phyloP scores from a whole-genome alignment of 2,329 filamentous ascomycete genomes.

The Daldinia eschscholtzii region DNA sequence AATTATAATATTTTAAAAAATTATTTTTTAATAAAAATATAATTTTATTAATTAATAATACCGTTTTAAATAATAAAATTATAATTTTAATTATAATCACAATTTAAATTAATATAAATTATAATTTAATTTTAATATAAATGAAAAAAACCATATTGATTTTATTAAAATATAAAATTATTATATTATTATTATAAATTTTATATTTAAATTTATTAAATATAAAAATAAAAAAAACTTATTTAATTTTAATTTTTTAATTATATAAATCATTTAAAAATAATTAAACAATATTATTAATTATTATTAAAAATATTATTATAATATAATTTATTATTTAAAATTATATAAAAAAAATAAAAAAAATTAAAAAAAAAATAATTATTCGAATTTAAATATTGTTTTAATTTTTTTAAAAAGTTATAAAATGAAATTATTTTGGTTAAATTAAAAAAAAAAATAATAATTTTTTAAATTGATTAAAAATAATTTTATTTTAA shows the following conservation, averaged over 20 bases:
- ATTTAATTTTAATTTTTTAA: conserved; percentile 11
- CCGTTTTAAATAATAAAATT: background rate
- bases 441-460: conserved; percentile 9
- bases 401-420: background rate
- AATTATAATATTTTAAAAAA: background rate
- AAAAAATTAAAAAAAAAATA: background rate
- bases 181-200: conserved; percentile 2
- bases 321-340: conserved; percentile 1
- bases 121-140: background rate
- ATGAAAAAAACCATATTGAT: background rate
- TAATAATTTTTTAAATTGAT: conserved; percentile 1
- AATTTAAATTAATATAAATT: background rate
- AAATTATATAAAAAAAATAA: conserved; percentile 8
- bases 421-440: background rate
- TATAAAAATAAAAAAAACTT: background rate
- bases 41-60: background rate
- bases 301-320: no score
- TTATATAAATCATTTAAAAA: background rate
- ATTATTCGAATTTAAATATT: background rate
- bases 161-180: background rate
- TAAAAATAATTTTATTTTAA: conserved; percentile 11
- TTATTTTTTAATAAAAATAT: background rate
- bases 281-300: no score
- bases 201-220: background rate
- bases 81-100: background rate